phyloP scores from a whole-genome alignment of 129 eudicot species.

The Ambrosia artemisiifolia region DNA sequence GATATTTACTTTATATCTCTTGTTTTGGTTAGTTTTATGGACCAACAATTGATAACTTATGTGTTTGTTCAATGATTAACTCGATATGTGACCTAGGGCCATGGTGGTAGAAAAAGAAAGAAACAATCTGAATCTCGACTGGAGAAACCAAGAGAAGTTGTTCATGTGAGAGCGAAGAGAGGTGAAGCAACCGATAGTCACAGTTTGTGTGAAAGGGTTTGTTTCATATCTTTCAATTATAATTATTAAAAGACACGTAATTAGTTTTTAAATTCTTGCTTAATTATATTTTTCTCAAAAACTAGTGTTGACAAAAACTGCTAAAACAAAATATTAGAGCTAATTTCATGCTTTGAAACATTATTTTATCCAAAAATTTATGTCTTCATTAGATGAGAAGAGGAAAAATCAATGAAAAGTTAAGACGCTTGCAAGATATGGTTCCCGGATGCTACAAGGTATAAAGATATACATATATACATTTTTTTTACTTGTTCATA shows the following conservation, averaged over 20 bases:
- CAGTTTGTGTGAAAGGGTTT: conserved; percentile 93
- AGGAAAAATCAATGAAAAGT: conserved; percentile 79
- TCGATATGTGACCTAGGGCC: conserved; percentile 28
- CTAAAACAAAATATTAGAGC: neutral
- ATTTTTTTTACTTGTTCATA: neutral
- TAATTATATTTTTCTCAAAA: neutral
- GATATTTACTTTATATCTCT: neutral
- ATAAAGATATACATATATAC: neutral
- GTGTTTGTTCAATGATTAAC: neutral
- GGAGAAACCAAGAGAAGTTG: conserved; percentile 68
- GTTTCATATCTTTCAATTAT: conserved; percentile 8
- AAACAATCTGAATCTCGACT: conserved; percentile 30
- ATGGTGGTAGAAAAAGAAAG: conserved; percentile 72
- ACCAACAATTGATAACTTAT: neutral
- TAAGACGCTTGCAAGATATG: conserved; percentile 73
- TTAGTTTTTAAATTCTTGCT: neutral
- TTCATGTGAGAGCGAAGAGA: conserved; percentile 96
- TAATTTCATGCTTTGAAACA: neutral
- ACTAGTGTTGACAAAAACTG: neutral
- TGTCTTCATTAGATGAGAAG: conserved; percentile 49
- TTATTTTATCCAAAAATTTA: neutral
- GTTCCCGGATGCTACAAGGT: conserved; percentile 98
- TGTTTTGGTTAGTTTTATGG: neutral
- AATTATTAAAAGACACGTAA: neutral
- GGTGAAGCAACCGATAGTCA: conserved; percentile 99